Base-by-base conservation (phyloP, 805 yeast species). In the Wickerhamomyces tratensis region DNA sequence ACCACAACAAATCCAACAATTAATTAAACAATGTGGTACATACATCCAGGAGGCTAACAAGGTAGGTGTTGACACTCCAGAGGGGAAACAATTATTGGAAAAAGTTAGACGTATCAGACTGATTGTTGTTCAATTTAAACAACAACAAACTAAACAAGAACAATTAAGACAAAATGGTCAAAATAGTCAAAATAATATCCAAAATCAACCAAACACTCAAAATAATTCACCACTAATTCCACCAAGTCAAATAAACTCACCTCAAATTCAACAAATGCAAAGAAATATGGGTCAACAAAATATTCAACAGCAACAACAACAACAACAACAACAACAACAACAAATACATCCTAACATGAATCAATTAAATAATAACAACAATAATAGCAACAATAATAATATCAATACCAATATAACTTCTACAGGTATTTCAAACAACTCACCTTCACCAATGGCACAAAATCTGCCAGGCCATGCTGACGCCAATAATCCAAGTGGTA, bases 101-200 rank as follows among this genome's bases (percentile, higher is more conserved):
- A 76, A 74, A 47, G 87, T 86, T 4, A 78, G 81, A 37, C 72
- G 72, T 42, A 77, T 82, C 48, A 80, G 77, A 56, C 74, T 74
- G 38, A 67, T 82, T 33, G 65, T 82, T 53, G 64, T 79, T 40
- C 74, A 72, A 43, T 77, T 74, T 51, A 75, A 71, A 46, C 68
- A 67, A 10, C 76, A 71, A 51, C 52, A 64, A 50, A 46, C 53
- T 31, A 31, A 13, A 12, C 34, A 31, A 12, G n/a, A 31, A 6
- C n/a, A 11, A 27, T 27, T 27, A 54, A 43, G 61, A 54, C 47
- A 62, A 50, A 42, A 52, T 52, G 7, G 56, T 54, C 7, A 54
- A 46, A 43, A 57, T 43, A 53, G 35, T 38, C 55, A 45, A 36
- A 47, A 35, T 46, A 46, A 14, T 45, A 44, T 37, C 39, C 42